Conservation (phyloP, 1,284 basidiomycete species). For the Tilletia walkeri region DNA sequence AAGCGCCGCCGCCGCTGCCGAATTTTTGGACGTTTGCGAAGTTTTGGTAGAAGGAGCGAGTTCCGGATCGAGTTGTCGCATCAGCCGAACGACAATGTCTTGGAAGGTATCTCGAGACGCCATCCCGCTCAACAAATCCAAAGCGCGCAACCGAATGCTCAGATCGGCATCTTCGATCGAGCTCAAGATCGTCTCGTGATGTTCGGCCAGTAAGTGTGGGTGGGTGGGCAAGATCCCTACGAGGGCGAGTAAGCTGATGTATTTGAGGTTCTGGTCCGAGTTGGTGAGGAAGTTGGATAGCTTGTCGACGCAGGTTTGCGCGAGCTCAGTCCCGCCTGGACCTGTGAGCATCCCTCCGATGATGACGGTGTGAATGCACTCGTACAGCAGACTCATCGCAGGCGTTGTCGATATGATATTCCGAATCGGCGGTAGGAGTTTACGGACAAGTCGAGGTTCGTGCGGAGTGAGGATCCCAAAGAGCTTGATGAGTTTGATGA, state of each 20-base stretch:
- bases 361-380: constrained; percentile 97
- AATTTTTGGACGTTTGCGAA: background rate
- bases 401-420: constrained; percentile 92
- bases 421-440: constrained; percentile 87
- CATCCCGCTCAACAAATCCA: constrained; percentile 91
- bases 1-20: constrained; percentile 58
- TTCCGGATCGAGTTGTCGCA: constrained; percentile 76
- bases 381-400: constrained; percentile 92
- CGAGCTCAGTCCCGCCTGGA: constrained; percentile 65
- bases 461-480: constrained; percentile 66
- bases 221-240: constrained; percentile 93
- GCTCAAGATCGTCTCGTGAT: constrained; percentile 85
- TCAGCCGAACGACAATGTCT: constrained; percentile 79
- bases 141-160: constrained; percentile 88
- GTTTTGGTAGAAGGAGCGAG: constrained; percentile 26
- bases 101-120: constrained; percentile 77
- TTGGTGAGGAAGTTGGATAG: constrained; percentile 87
- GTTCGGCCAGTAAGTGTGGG: constrained; percentile 82
- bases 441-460: constrained; percentile 89
- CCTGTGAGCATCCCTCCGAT: constrained; percentile 83
- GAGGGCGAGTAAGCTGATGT: constrained; percentile 90
- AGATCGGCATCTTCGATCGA: constrained; percentile 91
- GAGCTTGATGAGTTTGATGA: constrained; percentile 94
- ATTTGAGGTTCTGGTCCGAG: constrained; percentile 89
- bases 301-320: constrained; percentile 86